These are phyloP conservation scores for Neurospora tetraspora DNA, from an alignment of 495 filamentous ascomycete genomes.

Conservation along the genomic window DNA sequence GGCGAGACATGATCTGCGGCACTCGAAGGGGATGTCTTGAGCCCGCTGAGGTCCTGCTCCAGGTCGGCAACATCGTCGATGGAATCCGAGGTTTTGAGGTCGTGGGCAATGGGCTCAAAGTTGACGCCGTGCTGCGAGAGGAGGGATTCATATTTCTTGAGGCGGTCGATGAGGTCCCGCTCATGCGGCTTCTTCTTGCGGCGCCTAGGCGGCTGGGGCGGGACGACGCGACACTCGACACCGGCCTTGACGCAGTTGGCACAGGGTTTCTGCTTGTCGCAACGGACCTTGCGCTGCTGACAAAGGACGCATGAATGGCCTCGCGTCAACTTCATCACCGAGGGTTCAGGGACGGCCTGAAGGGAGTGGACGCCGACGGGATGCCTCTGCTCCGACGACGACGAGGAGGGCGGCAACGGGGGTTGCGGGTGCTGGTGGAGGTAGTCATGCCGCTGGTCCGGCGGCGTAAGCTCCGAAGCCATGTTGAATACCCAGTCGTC, in stretches of 20 bases:
- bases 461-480: conserved; percentile 19
- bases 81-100: conserved; percentile 31
- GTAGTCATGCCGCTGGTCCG: conserved; percentile 14
- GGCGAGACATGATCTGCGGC: conserved; percentile 23
- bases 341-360: conserved; percentile 18
- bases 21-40: conserved; percentile 28
- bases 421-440: not conserved
- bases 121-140: conserved; percentile 42
- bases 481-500: conserved; percentile 6
- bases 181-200: conserved; percentile 48
- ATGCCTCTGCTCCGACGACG: conserved; percentile 22
- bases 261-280: conserved; percentile 55
- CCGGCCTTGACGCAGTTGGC: conserved; percentile 54
- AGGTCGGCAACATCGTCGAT: conserved; percentile 40
- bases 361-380: not conserved
- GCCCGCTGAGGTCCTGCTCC: conserved; percentile 34
- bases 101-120: conserved; percentile 32
- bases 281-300: conserved; percentile 57
- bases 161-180: conserved; percentile 39
- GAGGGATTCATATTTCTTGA: conserved; percentile 45
- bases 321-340: conserved; percentile 39
- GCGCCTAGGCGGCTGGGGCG: conserved; percentile 47
- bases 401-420: conserved; percentile 11
- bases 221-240: conserved; percentile 50
- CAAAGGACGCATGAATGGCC: conserved; percentile 56